phyloP scores from a whole-genome alignment of 2,329 filamentous ascomycete genomes.

The Colletotrichum sp. region DNA sequence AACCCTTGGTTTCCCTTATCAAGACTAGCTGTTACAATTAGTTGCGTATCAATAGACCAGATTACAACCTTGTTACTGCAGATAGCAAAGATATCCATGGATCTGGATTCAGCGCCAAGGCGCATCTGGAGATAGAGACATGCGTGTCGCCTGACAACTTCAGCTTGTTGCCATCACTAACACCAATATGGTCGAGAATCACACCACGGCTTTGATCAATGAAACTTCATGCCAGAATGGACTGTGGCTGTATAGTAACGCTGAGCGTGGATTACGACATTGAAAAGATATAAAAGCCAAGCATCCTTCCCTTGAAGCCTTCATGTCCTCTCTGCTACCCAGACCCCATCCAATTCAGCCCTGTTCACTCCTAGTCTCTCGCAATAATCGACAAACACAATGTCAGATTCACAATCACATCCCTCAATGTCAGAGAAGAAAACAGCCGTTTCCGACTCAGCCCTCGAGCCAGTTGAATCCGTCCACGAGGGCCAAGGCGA shows the following conservation, averaged over 20 bases:
- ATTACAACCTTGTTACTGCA: not conserved
- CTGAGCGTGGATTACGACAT: not conserved
- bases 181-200: not conserved
- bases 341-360: not conserved
- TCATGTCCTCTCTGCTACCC: not conserved
- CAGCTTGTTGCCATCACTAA: not conserved
- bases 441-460: fast-evolving
- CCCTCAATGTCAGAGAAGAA: not conserved
- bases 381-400: not conserved
- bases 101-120: not conserved
- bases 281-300: not conserved
- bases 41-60: not conserved
- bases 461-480: not conserved
- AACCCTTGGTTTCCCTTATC: not conserved
- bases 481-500: not conserved
- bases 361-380: not conserved
- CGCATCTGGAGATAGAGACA: not conserved
- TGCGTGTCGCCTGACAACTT: not conserved
- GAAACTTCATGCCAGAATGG: fast-evolving
- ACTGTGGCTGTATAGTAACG: fast-evolving
- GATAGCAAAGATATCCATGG: not conserved
- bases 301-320: not conserved
- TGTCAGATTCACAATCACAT: not conserved
- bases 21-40: not conserved
- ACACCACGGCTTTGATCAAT: not conserved